Conservation (phyloP, 441 rosid species). For the Breynia disticha region DNA sequence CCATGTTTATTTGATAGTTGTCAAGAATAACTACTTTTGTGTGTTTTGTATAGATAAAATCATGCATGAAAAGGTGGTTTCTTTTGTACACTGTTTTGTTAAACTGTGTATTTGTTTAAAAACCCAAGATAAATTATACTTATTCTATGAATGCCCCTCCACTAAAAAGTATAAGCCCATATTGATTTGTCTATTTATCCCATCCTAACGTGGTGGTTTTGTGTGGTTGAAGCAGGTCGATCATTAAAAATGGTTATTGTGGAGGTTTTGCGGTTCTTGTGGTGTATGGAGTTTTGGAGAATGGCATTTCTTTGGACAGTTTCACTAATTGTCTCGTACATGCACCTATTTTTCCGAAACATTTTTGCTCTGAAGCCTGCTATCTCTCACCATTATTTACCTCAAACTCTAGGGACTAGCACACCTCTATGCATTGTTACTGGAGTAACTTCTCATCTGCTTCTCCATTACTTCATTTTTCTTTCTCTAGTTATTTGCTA, state of each 20-base stretch:
- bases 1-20: too few species aligned
- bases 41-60: too few species aligned
- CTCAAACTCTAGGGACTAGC: constrained; percentile 11
- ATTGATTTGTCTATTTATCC: too few species aligned
- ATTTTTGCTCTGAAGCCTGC: constrained; percentile 13
- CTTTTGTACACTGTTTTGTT: too few species aligned
- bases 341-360: constrained; percentile 31
- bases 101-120: too few species aligned
- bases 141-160: too few species aligned
- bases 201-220: too few species aligned
- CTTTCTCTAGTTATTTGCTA: background rate
- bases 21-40: too few species aligned
- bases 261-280: constrained; percentile 34
- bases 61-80: too few species aligned
- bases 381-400: constrained; percentile 25
- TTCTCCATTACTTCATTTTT: background rate
- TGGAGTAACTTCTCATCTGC: constrained; percentile 43
- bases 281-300: constrained; percentile 53
- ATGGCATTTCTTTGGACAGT: constrained; percentile 61
- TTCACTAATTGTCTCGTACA: constrained; percentile 43
- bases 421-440: constrained; percentile 69
- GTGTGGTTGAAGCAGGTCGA: too few species aligned
- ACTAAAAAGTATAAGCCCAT: too few species aligned
- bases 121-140: too few species aligned
- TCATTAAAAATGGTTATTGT: constrained; percentile 6